Percentiles rank a stretch among this genome's conserved stretches.
Conservation (phyloP, 192 early-diverging fungal species). For the Linderina pennispora region DNA sequence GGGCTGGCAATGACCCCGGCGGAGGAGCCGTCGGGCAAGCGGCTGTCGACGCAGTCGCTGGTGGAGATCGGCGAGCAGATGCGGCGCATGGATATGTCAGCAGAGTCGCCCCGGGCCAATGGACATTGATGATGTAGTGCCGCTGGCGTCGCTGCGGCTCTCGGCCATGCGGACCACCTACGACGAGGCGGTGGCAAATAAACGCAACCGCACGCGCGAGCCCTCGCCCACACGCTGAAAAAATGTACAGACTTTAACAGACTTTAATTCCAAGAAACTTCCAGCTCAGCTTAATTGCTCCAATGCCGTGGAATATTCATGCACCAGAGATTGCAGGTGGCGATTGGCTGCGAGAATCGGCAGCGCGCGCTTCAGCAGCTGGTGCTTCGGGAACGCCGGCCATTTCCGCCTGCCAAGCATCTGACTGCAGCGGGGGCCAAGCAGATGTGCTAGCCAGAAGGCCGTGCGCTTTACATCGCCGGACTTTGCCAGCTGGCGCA, state of each 20-base stretch:
- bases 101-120: background rate
- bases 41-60: constrained; percentile 6
- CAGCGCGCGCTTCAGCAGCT: constrained; percentile 57
- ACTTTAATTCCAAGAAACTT: constrained; percentile 9
- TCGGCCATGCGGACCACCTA: background rate
- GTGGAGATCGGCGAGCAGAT: constrained; percentile 36
- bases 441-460: constrained; percentile 29
- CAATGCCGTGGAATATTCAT: constrained; percentile 46
- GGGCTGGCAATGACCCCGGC: background rate
- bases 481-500: constrained; percentile 6
- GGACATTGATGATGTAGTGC: too few relatives aligned
- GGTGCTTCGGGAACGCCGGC: constrained; percentile 58
- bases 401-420: constrained; percentile 7
- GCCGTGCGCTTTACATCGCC: constrained; percentile 6
- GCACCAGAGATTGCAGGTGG: constrained; percentile 53
- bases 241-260: too few relatives aligned
- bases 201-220: constrained; percentile 35
- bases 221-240: constrained; percentile 21
- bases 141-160: background rate
- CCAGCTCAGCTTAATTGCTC: background rate
- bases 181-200: constrained; percentile 10
- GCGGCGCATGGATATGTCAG: constrained; percentile 25
- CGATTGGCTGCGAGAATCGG: constrained; percentile 65
- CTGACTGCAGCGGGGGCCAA: constrained; percentile 26
- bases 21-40: background rate